These are phyloP conservation scores for Microcyclosporella mali DNA, from an alignment of 2,329 filamentous ascomycete genomes.

Conservation along the genomic window DNA sequence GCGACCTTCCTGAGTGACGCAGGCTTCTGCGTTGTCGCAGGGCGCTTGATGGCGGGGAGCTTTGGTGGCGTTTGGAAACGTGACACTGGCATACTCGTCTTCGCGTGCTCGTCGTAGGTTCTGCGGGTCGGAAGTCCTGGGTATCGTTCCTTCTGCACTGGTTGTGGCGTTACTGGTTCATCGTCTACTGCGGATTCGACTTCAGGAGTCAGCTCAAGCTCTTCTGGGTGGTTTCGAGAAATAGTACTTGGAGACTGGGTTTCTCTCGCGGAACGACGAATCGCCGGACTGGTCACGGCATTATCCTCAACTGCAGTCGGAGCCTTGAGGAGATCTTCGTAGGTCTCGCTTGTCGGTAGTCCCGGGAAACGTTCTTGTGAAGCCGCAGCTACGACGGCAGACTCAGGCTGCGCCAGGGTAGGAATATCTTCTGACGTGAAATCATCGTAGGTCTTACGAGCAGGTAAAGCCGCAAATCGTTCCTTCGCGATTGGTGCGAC, in stretches of 20 bases:
- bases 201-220: neutral
- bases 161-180: slow-evolving; percentile 2
- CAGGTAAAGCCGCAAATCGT: neutral
- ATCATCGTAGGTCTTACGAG: neutral
- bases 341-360: slow-evolving; percentile 8
- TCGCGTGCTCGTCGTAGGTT: slow-evolving; percentile 19
- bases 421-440: no score
- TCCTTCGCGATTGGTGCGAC: neutral
- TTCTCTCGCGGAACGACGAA: neutral
- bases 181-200: neutral
- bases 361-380: slow-evolving; percentile 14
- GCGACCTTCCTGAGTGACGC: slow-evolving; percentile 26
- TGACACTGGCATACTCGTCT: slow-evolving; percentile 22
- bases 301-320: neutral
- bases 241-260: slow-evolving; percentile 17
- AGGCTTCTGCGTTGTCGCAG: slow-evolving; percentile 25
- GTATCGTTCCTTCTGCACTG: slow-evolving; percentile 7
- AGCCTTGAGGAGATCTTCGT: slow-evolving; percentile 10
- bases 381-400: neutral
- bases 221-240: slow-evolving; percentile 9
- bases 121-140: slow-evolving; percentile 11
- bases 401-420: no score
- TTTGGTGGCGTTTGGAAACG: slow-evolving; percentile 25
- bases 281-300: no score
- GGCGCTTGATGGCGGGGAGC: slow-evolving; percentile 18